These are phyloP conservation scores for Saturnispora hagleri DNA, from an alignment of 805 yeast species.

Conservation along the genomic window DNA sequence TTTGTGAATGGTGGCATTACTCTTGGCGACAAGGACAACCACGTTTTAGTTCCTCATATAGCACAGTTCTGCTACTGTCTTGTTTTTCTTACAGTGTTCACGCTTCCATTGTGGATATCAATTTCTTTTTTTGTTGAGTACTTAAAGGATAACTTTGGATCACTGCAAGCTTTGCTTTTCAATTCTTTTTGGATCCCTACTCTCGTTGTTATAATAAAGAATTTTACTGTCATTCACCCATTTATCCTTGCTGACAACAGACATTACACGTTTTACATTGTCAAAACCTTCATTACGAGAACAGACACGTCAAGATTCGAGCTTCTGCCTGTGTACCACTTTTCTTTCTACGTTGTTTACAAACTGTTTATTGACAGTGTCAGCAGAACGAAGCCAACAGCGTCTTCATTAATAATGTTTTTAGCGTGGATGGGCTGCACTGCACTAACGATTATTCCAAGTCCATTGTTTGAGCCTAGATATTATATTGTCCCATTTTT, in stretches of 20 bases:
- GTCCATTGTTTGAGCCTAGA: conserved; percentile 91
- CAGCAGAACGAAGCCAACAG: conserved; percentile 9
- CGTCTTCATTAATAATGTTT: conserved; percentile 31
- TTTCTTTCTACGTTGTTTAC: conserved; percentile 26
- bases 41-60: conserved; percentile 57
- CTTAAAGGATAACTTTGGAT: conserved; percentile 23
- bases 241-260: conserved; percentile 90
- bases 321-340: conserved; percentile 65
- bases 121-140: conserved; percentile 33
- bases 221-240: conserved; percentile 75
- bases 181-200: conserved; percentile 18
- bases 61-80: conserved; percentile 78
- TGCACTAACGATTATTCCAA: conserved; percentile 61
- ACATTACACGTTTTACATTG: conserved; percentile 84
- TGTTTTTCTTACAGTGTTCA: conserved; percentile 51
- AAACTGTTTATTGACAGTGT: conserved; percentile 13
- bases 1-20: conserved; percentile 74
- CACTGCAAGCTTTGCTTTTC: conserved; percentile 13
- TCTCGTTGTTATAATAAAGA: conserved; percentile 41
- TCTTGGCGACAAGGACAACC: conserved; percentile 87
- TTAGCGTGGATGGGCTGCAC: conserved; percentile 45
- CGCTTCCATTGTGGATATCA: conserved; percentile 68
- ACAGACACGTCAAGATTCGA: conserved; percentile 38
- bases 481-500: conserved; percentile 79
- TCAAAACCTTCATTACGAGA: conserved; percentile 52